Evolutionary conservation across 352 stramenopile genomes (phyloP).

Genomic region (Phytopythium litorale): DNA sequence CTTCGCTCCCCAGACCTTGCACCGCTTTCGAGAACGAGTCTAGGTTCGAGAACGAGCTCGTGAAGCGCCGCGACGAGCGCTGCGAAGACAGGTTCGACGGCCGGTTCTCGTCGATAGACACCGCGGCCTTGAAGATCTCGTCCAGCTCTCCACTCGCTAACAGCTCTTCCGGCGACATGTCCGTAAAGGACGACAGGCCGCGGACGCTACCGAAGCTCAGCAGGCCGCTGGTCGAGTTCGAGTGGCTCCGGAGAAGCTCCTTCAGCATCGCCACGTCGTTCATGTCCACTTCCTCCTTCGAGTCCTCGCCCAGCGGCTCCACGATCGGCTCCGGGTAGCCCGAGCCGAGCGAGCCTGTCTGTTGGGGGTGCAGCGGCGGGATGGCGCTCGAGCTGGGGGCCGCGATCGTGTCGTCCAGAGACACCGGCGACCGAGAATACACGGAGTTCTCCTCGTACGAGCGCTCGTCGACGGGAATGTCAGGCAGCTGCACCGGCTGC

Average conservation of each 20-base stretch:
- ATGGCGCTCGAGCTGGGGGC: slow-evolving; percentile 9
- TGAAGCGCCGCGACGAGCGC: slow-evolving; percentile 42
- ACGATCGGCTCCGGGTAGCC: slow-evolving; percentile 62
- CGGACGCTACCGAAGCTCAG: slow-evolving; percentile 60
- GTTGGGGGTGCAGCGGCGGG: slow-evolving; percentile 14
- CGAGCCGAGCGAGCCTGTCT: slow-evolving; percentile 13
- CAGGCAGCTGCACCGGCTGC: slow-evolving; percentile 20
- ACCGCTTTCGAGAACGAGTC: slow-evolving; percentile 54
- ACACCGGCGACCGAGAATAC: slow-evolving; percentile 5
- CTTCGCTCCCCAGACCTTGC: slow-evolving; percentile 49
- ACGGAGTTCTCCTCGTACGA: slow-evolving; percentile 11
- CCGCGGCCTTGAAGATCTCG: slow-evolving; percentile 65
- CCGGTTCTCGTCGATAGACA: slow-evolving; percentile 61
- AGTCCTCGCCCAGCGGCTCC: slow-evolving; percentile 52
- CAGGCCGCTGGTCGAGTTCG: slow-evolving; percentile 35
- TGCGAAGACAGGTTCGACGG: slow-evolving; percentile 14
- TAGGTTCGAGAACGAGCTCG: slow-evolving; percentile 49
- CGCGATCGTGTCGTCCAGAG: slow-evolving; percentile 14
- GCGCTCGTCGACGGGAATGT: slow-evolving; percentile 1
- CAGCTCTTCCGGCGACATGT: slow-evolving; percentile 76
- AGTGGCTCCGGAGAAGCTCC: slow-evolving; percentile 62
- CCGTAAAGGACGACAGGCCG: slow-evolving; percentile 51
- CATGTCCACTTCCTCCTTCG: slow-evolving; percentile 49
- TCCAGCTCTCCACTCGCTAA: slow-evolving; percentile 76
- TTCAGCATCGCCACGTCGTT: slow-evolving; percentile 69